Base-by-base conservation (phyloP, 2,329 filamentous ascomycete species). In the Hawksworthiomyces lignivorus region DNA sequence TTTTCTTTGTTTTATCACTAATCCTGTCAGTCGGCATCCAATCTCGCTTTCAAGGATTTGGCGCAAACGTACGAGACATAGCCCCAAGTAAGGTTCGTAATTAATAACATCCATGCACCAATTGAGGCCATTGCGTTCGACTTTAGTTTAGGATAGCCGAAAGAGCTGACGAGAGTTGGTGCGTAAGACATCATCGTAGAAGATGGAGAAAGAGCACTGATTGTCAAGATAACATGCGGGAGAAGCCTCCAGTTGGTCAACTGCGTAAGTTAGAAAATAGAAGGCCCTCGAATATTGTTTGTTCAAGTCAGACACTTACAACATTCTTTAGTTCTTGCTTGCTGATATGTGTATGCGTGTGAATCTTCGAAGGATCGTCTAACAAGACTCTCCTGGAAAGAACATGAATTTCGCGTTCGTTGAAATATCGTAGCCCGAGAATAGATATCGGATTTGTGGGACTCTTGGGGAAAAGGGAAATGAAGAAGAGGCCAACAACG, bases 221-320 rank as follows among this genome's bases (percentile, higher is more conserved):
- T 52, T 2, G 58, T 61, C 20, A 49, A 53, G 3, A 59, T 33
- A 26, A 63, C 29, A 34, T 65, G 62, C 4, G 61, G 55, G 7
- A 63, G 46, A 7, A 64, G 52, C 17, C 47, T 55, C 61, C 59
- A 63, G 49, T 64, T 64, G 12, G 59, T 61, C 14, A 63, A 50
- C 56, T 63, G 24, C 12, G 24, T 26, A 26, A 26, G n/a, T n/a
- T n/a, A n/a, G n/a, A n/a, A n/a, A n/a, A n/a, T n/a, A n/a, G n/a
- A n/a, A n/a, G n/a, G n/a, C n/a, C n/a, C n/a, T n/a, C n/a, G n/a
- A n/a, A n/a, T n/a, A n/a, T n/a, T n/a, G n/a, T n/a, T n/a, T n/a
- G n/a, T n/a, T n/a, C n/a, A n/a, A n/a, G 19, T 7, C 4, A 17
- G 19, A 15, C 4, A 32, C 30, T 7, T 32, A 32, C 30, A 32